These are phyloP conservation scores for Kurtzmaniella quercitrusa DNA, from an alignment of 1,139 yeast genomes.

Conservation along the genomic window DNA sequence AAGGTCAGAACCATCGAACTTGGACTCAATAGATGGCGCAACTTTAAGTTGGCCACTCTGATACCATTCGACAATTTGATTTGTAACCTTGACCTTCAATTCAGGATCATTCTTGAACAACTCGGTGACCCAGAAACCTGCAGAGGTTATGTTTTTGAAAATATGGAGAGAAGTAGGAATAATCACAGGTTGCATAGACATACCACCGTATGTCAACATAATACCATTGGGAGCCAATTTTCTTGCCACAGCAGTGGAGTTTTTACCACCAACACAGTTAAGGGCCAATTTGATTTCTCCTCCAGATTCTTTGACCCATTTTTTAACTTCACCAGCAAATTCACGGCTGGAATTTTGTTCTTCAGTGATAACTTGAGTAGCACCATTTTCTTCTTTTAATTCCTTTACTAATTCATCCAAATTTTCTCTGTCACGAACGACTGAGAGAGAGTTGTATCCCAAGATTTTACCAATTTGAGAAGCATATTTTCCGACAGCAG, in stretches of 20 bases:
- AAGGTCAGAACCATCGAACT: conserved; percentile 46
- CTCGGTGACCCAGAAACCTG: conserved; percentile 92
- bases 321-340: conserved; percentile 56
- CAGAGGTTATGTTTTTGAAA: conserved; percentile 79
- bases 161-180: conserved; percentile 86
- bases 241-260: conserved; percentile 76
- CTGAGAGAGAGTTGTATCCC: conserved; percentile 81
- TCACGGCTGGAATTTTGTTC: conserved; percentile 70
- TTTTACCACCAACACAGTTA: conserved; percentile 91
- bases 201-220: conserved; percentile 92
- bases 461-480: conserved; percentile 76
- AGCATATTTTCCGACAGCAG: conserved; percentile 94
- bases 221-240: conserved; percentile 66
- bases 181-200: conserved; percentile 92
- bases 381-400: conserved; percentile 59
- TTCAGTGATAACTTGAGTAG: conserved; percentile 87
- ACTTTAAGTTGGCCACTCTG: conserved; percentile 59
- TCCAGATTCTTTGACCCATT: conserved; percentile 54
- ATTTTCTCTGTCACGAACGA: conserved; percentile 80
- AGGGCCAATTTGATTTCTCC: conserved; percentile 70
- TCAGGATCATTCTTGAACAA: conserved; percentile 64
- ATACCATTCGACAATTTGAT: conserved; percentile 63
- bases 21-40: conserved; percentile 50
- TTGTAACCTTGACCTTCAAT: conserved; percentile 57
- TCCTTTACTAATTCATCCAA: conserved; percentile 59